A percentile compares a stretch with the other conserved stretches of the same genome.
These are phyloP conservation scores for Backusella sp. DNA, from an alignment of 192 early-diverging fungal species.

Conservation along the genomic window DNA sequence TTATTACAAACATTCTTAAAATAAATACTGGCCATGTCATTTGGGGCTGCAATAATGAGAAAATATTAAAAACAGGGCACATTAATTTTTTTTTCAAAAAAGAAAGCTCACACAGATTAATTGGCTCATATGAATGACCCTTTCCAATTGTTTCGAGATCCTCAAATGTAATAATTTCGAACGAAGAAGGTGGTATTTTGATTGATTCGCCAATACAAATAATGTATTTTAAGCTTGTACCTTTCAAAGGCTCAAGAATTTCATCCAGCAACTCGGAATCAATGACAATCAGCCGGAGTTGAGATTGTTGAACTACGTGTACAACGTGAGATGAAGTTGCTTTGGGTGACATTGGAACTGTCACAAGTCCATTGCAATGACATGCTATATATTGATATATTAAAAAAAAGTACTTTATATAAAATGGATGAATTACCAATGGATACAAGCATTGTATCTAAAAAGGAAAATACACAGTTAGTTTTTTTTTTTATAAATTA, in stretches of 20 bases:
- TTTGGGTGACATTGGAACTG: constrained; percentile 23
- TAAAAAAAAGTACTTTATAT: neutral
- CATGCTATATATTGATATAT: neutral
- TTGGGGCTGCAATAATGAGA: constrained; percentile 11
- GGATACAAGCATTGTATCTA: constrained; percentile 8
- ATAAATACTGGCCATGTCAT: constrained; percentile 29
- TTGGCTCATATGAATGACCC: neutral
- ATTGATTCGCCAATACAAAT: constrained; percentile 15
- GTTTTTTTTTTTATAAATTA: neutral
- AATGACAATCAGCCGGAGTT: constrained; percentile 1
- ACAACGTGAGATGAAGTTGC: constrained; percentile 14
- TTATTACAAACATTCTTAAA: constrained; percentile 14
- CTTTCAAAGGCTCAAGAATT: constrained; percentile 8
- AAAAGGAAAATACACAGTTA: neutral
- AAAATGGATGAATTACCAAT: neutral
- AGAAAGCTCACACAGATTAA: constrained; percentile 7
- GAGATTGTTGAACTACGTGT: constrained; percentile 13
- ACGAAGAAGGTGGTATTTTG: neutral
- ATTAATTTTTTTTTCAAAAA: neutral
- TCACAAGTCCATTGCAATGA: constrained; percentile 20
- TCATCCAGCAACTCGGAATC: neutral
- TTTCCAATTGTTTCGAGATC: constrained; percentile 13
- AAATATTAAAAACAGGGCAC: neutral
- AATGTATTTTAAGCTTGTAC: constrained; percentile 22
- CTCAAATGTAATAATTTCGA: constrained; percentile 22